Percentiles rank a stretch among this genome's conserved stretches.
Evolutionary conservation across 1,284 basidiomycete species (phyloP).

Genomic region (Sanguinoderma infundibulare): DNA sequence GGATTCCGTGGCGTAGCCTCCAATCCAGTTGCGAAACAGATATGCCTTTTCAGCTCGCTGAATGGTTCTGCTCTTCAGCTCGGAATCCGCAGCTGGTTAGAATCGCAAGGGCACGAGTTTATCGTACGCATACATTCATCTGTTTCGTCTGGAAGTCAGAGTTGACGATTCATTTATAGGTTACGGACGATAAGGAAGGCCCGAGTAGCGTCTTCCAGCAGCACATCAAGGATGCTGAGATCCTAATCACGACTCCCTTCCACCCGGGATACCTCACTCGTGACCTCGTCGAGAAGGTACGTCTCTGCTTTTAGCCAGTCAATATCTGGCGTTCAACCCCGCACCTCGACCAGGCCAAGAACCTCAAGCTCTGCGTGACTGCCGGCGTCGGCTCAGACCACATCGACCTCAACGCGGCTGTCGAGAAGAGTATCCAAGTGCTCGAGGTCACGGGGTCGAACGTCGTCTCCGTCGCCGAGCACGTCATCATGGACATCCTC

Average conservation of each 20-base stretch:
- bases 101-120: constrained; percentile 79
- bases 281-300: constrained; percentile 61
- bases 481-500: constrained; percentile 86
- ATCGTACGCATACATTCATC: constrained; percentile 44
- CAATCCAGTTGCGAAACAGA: not conserved
- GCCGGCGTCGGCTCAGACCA: constrained; percentile 97
- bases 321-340: not conserved
- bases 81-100: constrained; percentile 74
- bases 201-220: constrained; percentile 86
- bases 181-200: constrained; percentile 89
- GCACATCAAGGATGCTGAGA: constrained; percentile 81
- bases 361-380: constrained; percentile 91
- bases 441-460: constrained; percentile 51
- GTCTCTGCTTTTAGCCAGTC: not conserved
- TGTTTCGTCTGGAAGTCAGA: not conserved
- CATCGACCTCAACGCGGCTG: constrained; percentile 89
- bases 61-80: constrained; percentile 48
- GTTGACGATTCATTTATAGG: constrained; percentile 45
- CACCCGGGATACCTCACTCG: constrained; percentile 89
- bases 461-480: constrained; percentile 90
- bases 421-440: constrained; percentile 80
- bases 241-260: constrained; percentile 92
- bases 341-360: constrained; percentile 58
- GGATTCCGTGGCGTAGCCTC: too few species aligned
- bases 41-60: constrained; percentile 10